Base-by-base conservation (phyloP, 768 basidiomycete genomes). In the Mycena kentingensis region DNA sequence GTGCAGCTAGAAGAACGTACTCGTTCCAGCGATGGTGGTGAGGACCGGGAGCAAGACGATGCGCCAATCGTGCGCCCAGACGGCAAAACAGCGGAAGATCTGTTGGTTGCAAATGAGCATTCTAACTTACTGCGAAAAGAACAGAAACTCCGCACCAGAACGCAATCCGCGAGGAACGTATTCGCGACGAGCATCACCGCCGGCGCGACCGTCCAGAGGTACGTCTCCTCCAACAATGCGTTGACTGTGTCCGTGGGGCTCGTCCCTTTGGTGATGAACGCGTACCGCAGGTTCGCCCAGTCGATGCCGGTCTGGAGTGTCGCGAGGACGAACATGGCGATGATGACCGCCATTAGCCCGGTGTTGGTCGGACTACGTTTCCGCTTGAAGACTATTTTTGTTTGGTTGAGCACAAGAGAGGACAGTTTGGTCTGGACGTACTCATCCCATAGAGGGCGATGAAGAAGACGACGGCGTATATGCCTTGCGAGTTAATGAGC, bases 51-150 rank as follows among this genome's bases (percentile, higher is more conserved):
- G 21, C 10, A 52, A 39, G 4, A 63, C 46, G 19, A 53, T 49
- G 5, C 49, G 37, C 48, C 46, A 56, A 15, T 55, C 41, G 38
- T 41, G 47, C 16, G 39, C 42, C 62, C 68, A 73, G 21, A 75
- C 48, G 25, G 67, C 55, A 34, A 47, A 67, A 47, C 68, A 71
- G 22, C 71, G 67, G 48, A 69, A 65, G 37, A 75, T 64, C 74
- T 75, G 41, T 19, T 7, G 19, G 11, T 18, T 19, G 18, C 11
- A 12, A 25, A 22, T 12, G 7, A 21, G 4, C 11, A 2, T 36
- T 34, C n/a, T 15, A 19, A 32, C 31, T 12, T 27, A 29, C 12
- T 35, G 16, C 28, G 31, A 37, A 22, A 21, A 3, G 5, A 8
- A 22, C 21, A 3, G 15, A 25, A 25, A 18, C 21, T n/a, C 5